Percentiles rank a stretch among this genome's conserved stretches.
phyloP scores from a whole-genome alignment of 305 asterid species.

The Solanum hybrid region DNA sequence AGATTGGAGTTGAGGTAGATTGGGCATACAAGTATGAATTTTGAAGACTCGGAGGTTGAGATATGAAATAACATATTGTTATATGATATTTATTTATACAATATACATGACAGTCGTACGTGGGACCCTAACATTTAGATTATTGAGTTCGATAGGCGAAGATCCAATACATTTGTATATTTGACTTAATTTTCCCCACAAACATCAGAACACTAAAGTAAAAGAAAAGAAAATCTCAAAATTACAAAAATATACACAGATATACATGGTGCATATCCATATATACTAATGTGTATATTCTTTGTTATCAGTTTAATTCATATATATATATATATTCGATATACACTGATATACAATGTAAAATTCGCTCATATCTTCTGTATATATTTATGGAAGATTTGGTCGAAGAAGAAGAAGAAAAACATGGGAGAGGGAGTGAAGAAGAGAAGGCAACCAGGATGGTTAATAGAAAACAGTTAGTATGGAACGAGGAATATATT shows the following conservation, averaged over 20 bases:
- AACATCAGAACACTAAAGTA: background rate
- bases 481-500: background rate
- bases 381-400: background rate
- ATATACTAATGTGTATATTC: background rate
- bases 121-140: too few species aligned
- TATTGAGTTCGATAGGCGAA: too few species aligned
- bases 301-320: background rate
- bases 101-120: background rate
- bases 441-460: background rate
- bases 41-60: too few species aligned
- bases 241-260: background rate
- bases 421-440: background rate
- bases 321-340: background rate
- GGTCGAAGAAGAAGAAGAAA: background rate
- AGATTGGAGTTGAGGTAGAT: background rate
- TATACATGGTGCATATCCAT: background rate
- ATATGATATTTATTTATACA: too few species aligned
- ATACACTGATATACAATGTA: background rate
- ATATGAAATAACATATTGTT: too few species aligned
- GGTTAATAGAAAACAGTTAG: background rate
- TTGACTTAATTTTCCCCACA: background rate
- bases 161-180: background rate
- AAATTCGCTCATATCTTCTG: background rate
- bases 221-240: background rate
- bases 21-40: background rate